Conservation (phyloP, 768 basidiomycete species). For the Grammothele lineata region DNA sequence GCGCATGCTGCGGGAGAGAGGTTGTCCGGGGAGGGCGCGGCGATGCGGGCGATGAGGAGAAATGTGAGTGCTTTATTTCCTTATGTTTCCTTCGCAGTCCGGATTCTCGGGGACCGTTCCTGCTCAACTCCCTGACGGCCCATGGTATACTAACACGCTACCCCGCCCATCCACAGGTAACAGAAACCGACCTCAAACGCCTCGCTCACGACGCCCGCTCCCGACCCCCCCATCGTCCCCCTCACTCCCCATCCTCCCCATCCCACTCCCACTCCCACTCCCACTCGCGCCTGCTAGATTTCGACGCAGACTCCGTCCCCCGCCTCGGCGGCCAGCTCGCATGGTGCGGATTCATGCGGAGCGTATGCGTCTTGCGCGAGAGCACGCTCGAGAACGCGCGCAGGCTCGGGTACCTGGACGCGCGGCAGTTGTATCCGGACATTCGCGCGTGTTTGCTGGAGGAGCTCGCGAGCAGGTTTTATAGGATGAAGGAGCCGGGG, state of each 20-base stretch:
- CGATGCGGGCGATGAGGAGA: neutral
- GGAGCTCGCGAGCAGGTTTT: constrained; percentile 19
- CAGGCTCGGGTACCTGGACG: constrained; percentile 20
- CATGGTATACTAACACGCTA: no score
- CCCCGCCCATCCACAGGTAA: no score
- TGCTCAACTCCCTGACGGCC: no score
- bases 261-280: no score
- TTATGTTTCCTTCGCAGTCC: no score
- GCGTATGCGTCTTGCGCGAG: constrained; percentile 23
- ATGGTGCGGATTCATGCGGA: constrained; percentile 11
- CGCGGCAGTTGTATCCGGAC: constrained; percentile 24
- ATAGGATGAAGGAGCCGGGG: neutral
- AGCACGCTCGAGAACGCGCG: constrained; percentile 20
- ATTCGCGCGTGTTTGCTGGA: constrained; percentile 9
- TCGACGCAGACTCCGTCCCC: neutral
- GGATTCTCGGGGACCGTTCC: no score
- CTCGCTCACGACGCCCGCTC: no score
- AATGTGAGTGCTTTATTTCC: no score
- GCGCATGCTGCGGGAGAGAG: neutral
- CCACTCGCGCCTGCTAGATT: no score
- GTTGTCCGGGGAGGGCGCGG: neutral
- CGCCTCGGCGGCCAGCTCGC: neutral
- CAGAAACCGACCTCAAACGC: no score
- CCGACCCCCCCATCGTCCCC: no score
- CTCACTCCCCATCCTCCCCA: no score